Percentiles rank a stretch among this genome's conserved stretches.
phyloP scores from a whole-genome alignment of 2,329 filamentous ascomycete species.

The Byssothecium circinans region DNA sequence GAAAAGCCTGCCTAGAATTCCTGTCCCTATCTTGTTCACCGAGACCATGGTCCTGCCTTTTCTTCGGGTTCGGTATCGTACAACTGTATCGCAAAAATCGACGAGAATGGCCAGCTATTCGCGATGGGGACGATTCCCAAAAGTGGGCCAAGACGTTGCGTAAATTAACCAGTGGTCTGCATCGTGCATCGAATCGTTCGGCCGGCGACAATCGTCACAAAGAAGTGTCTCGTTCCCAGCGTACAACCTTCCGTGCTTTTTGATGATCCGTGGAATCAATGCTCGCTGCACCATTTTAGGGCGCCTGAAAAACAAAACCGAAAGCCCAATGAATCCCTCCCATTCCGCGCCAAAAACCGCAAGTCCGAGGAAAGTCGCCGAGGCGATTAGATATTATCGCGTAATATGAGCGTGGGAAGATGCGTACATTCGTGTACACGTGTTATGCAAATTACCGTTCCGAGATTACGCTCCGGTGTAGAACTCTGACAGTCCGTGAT shows the following conservation, averaged over 20 bases:
- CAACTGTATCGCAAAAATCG: too few relatives aligned
- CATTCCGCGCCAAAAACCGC: not conserved
- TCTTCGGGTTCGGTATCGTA: too few relatives aligned
- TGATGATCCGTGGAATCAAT: not conserved
- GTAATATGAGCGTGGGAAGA: not conserved
- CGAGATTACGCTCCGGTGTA: conserved; percentile 29
- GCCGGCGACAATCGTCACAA: too few relatives aligned
- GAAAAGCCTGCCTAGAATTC: not conserved
- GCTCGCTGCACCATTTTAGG: not conserved
- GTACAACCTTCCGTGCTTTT: not conserved
- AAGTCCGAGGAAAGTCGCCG: not conserved
- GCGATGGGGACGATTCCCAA: too few relatives aligned
- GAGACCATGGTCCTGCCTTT: too few relatives aligned
- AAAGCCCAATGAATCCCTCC: not conserved
- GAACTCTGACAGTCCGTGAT: conserved; percentile 31
- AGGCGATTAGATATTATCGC: not conserved
- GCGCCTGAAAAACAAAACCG: not conserved
- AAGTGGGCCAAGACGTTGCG: too few relatives aligned
- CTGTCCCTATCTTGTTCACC: too few relatives aligned
- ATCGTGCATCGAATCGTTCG: too few relatives aligned
- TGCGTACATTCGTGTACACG: not conserved
- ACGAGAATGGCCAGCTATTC: too few relatives aligned
- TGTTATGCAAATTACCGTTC: not conserved
- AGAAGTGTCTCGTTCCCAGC: too few relatives aligned
- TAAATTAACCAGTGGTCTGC: too few relatives aligned